Conservation (phyloP, 208 protist species). For the Lotmaria passim region DNA sequence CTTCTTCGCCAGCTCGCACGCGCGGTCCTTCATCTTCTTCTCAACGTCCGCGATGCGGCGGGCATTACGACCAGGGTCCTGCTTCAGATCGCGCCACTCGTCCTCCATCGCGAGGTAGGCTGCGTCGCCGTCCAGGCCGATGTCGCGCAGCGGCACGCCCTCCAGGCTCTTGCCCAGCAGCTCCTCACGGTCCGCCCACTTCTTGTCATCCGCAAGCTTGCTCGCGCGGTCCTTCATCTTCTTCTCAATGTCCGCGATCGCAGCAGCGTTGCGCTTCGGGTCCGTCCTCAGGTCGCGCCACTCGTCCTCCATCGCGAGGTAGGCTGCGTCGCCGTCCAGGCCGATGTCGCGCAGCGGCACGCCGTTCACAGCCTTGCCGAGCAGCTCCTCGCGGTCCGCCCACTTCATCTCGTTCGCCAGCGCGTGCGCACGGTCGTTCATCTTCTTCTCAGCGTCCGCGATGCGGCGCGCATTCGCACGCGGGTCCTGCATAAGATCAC, state of each 20-base stretch:
- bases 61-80: no score
- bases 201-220: no score
- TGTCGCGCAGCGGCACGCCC: no score
- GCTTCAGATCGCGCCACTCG: no score
- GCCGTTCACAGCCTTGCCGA: slow-evolving; percentile 43
- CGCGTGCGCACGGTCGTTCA: slow-evolving; percentile 58
- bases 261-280: slow-evolving; percentile 37
- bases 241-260: slow-evolving; percentile 52
- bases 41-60: no score
- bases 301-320: slow-evolving; percentile 41
- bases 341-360: slow-evolving; percentile 45
- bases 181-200: no score
- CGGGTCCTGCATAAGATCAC: neutral
- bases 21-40: no score
- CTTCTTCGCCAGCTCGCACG: slow-evolving; percentile 51
- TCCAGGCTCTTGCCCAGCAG: no score
- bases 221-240: slow-evolving; percentile 58
- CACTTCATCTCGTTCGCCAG: slow-evolving; percentile 60
- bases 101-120: no score
- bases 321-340: slow-evolving; percentile 48
- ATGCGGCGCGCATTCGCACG: slow-evolving; percentile 29
- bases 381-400: slow-evolving; percentile 40
- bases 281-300: slow-evolving; percentile 58
- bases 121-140: no score
- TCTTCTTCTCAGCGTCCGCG: slow-evolving; percentile 46